These are phyloP conservation scores for Wickerhamomyces bisporus DNA, from an alignment of 805 yeast genomes.

Conservation along the genomic window DNA sequence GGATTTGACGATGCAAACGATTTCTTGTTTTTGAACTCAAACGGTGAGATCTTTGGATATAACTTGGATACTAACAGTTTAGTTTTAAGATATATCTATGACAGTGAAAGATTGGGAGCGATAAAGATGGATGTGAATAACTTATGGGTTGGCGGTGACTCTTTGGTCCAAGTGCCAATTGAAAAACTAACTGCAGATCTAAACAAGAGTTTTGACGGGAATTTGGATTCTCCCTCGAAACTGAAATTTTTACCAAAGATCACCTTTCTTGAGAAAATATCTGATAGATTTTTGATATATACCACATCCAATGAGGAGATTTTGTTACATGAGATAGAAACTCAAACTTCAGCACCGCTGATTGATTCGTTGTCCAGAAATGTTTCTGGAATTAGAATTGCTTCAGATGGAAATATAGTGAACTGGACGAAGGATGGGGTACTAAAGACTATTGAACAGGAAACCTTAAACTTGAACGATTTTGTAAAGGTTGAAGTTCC, in stretches of 20 bases:
- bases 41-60: slow-evolving; percentile 22
- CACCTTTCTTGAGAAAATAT: slow-evolving; percentile 21
- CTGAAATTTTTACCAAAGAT: slow-evolving; percentile 18
- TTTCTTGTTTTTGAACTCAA: slow-evolving; percentile 20
- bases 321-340: slow-evolving; percentile 21
- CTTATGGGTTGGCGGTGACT: slow-evolving; percentile 28
- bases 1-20: slow-evolving; percentile 14
- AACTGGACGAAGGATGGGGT: slow-evolving; percentile 40
- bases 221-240: slow-evolving; percentile 28
- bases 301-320: slow-evolving; percentile 35
- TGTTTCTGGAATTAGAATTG: slow-evolving; percentile 34
- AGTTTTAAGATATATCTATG: slow-evolving; percentile 10
- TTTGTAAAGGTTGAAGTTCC: slow-evolving; percentile 15
- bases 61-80: slow-evolving; percentile 12
- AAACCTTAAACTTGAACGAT: slow-evolving; percentile 10
- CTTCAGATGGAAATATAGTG: slow-evolving; percentile 28
- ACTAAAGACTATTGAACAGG: slow-evolving; percentile 26
- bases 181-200: slow-evolving; percentile 24
- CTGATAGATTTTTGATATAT: slow-evolving; percentile 25
- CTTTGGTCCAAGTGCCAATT: slow-evolving; percentile 13
- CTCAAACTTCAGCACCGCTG: slow-evolving; percentile 16
- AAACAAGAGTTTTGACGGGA: slow-evolving; percentile 23
- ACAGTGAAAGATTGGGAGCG: slow-evolving; percentile 13
- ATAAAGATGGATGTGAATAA: slow-evolving; percentile 15
- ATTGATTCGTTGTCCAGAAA: slow-evolving; percentile 34